Base-by-base conservation (phyloP, 768 basidiomycete genomes). In the Mycena chlorophos region DNA sequence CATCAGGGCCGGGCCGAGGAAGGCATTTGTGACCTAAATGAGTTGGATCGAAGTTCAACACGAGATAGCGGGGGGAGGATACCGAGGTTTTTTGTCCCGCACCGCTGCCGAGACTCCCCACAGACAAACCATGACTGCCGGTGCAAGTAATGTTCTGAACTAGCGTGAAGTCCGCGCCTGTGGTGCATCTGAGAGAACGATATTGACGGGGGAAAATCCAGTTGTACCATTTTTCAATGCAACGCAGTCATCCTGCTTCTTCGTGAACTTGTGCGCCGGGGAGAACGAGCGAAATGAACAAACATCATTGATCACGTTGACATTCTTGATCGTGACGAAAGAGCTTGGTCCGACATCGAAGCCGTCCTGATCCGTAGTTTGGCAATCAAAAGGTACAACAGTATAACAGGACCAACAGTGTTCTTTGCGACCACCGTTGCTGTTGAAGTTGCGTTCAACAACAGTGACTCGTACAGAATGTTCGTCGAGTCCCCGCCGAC, bases 51-150 rank as follows among this genome's bases (percentile, higher is more conserved):
- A 22, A 20, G 12, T 28, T 13, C 30, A 19, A 31, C 27, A 22
- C n/a, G 23, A 23, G 19, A 28, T 12, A 42, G 4, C 30, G 23
- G 16, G 23, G 1, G 52, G 17, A 31, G 34, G n/a, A n/a, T 47
- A 64, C 64, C 5, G 52, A 26, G 46, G 67, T 65, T 31, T 50
- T 52, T 6, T 52, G 52, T 49, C 49, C 62, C 39, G 53, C 55
- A 17, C 52, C 42, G 48, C 57, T 38, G 26, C 70, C 54, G 57
- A 62, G 50, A 47, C 66, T 68, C 16, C 70, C 70, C 6, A 71
- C 68, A 5, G 68, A 69, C 13, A 71, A 62, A 20, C 70, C 69
- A 52, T 69, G 70, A 14, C 69, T 70, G 25, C 69, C 70, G 51
- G 46, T 66, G 52, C 70, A 71, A 34, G 66, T 71, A 23, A 71